Base-by-base conservation (phyloP, 2,329 filamentous ascomycete species). In the Hypoxylon rubiginosum region DNA sequence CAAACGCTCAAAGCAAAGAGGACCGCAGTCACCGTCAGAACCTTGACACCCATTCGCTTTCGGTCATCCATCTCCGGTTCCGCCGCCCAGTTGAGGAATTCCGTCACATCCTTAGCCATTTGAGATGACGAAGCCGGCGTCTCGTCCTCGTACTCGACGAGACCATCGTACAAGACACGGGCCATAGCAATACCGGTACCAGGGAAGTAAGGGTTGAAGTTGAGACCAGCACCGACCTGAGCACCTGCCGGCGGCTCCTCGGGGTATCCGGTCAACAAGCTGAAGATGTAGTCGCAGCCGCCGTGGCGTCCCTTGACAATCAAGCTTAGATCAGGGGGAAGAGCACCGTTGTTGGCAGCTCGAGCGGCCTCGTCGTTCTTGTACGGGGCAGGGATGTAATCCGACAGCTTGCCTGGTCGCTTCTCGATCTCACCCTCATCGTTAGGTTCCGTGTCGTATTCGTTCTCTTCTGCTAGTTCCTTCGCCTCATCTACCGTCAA, bases 201-300 rank as follows among this genome's bases (percentile, higher is more conserved):
- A 63, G 96, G 96, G 91, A 99, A 99, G 88, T 97, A 99, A 67
- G 96, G 96, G 89, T 99, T 99, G 90, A 99, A 99, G 90, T 98
- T 97, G 83, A 99, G 90, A 78, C 96, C 96, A 68, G 90, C 89
- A 75, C 90, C 91, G 66, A 99, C 91, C 75, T 88, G 84, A 69
- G 92, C 94, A 79, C 96, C 96, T 55, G 96, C 93, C 58, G 96
- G 96, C 66, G 93, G 88, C 84, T 99, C 96, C 74, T 99, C 96
- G 66, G 96, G 96, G 83, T 99, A 99, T 75, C 96, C 96, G 61
- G 96, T 99, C 79, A 99, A 85, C 81, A 99, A 87, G 81, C 86
- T 93, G 89, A 98, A 99, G 85, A 99, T 93, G 88, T 99, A 99
- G 85, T 99, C 87, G 88, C 93, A 97, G 81, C 96, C 96, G 79